Evolutionary conservation across 1,284 basidiomycete species (phyloP), one percentile per base, ranked within the genome.

Genomic region (Termitomyces sp.): DNA sequence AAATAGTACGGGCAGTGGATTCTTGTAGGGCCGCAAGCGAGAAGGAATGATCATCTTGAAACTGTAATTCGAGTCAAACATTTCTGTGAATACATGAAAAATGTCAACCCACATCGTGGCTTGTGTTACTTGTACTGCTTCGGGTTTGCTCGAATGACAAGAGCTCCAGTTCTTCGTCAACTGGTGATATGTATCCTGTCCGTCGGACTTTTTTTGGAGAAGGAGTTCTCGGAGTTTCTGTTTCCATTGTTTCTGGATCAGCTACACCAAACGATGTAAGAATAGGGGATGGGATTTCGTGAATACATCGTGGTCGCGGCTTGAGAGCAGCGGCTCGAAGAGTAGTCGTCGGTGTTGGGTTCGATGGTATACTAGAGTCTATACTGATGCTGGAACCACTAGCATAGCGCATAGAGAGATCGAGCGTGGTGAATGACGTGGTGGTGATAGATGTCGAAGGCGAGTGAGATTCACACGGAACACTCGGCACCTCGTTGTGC

Each of bases 181-280:
- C 79, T 5, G 69, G 67, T 26, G 74, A 68, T 43, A 86, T 84
- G 66, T 72, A 80, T 0, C 83, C 85, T 1, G 69, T 63, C 54
- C 78, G 74, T 17, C 82, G 78, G 15, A 84, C 72, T 3, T 21
- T 52, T 47, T 34, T 61, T 10, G 36, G 58, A 38, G 33, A 50
- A 48, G 53, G 42, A 36, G 46, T 31, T 46, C 51, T 47, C 0
- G 47, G 24, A 21, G 43, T 38, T 31, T 30, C 39, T 30, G 40
- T 38, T 41, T 52, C 51, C 3, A 19, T 9, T 4, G 38, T 31
- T 26, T 54, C 28, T 13, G 56, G 39, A 26, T 34, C 56, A 8
- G 45, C 44, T 15, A 49, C 58, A 2, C 63, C 49, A 33, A 53
- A 49, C 12, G 60, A 46, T n/a, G 52, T 41, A 10, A 52, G 7